Base-by-base conservation (phyloP, 257 asterid genomes). In the Solanum sparsipilum region DNA sequence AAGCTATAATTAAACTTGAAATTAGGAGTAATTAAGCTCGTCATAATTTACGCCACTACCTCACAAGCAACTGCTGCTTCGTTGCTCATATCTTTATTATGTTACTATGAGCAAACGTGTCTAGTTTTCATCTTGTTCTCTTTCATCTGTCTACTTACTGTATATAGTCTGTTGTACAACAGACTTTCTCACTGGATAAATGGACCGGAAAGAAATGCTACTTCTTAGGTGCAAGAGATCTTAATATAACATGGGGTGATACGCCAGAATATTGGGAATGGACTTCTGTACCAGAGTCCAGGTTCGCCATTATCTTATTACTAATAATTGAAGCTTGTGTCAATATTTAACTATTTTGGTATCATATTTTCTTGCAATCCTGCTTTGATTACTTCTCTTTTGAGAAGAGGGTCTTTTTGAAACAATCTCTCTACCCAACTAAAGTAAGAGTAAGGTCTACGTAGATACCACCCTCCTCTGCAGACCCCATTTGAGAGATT, bases 111-210 rank as follows among this genome's bases (percentile, higher is more conserved):
- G 13, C 3, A 23, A 74, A 75, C 58, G 23, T 36, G 32, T 75
- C 23, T 74, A 29, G 36, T 68, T 38, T 48, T 48, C 20, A 48
- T 48, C 7, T 48, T 48, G 2, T 6, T 48, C 0, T 48, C 21
- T 48, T 79, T 25, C 38, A 13, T 79, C 15, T 25, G 25, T 48
- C 1, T 48, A 48, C 1, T 48, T 48, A 15, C 60, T 8, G 60
- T 70, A 27, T 25, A 44, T 78, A 78, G 13, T 35, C 23, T 41
- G 18, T 78, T 78, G 67, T 18, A 39, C 29, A 84, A 34, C 76
- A 86, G 89, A 70, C 20, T 70, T 89, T 71, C 73, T 89, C 91
- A 56, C 27, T 89, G 27, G 89, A 89, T 13, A 89, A 89, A 86
- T 2, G 70, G 78, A 89, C 82, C 11, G 91, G 91, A 20, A 89